Conservation (phyloP, 495 filamentous ascomycete species). For the Patellaria atrata region DNA sequence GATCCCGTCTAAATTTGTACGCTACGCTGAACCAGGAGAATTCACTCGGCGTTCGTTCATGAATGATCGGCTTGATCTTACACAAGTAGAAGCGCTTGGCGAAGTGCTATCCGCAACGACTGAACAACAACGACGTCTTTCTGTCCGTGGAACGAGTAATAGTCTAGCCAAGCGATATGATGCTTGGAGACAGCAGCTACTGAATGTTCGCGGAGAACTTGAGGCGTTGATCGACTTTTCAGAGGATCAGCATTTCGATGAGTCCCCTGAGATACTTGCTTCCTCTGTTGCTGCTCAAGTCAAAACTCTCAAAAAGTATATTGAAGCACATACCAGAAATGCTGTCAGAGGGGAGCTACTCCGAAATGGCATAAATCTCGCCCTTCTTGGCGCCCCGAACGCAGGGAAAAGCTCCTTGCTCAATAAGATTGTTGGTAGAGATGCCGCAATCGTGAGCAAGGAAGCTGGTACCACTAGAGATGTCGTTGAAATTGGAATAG, state of each 20-base stretch:
- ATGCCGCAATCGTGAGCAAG: conserved; percentile 84
- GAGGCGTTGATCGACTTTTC: conserved; percentile 95
- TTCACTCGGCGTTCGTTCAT: conserved; percentile 89
- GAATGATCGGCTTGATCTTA: conserved; percentile 71
- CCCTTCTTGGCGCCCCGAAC: conserved; percentile 82
- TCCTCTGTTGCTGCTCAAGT: conserved; percentile 52
- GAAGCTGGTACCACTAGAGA: conserved; percentile 91
- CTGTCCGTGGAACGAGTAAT: conserved; percentile 62
- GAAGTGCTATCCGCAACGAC: conserved; percentile 78
- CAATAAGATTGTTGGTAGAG: conserved; percentile 79
- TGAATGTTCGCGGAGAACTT: conserved; percentile 76
- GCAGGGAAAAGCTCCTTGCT: conserved; percentile 89
- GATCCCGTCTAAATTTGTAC: conserved; percentile 32
- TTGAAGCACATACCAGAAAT: conserved; percentile 55
- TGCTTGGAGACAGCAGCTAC: conserved; percentile 57
- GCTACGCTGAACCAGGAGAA: conserved; percentile 89
- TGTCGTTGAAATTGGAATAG: conserved; percentile 82
- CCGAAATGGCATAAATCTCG: conserved; percentile 70
- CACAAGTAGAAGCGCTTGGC: conserved; percentile 86
- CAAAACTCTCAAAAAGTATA: conserved; percentile 38
- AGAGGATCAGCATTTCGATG: conserved; percentile 95
- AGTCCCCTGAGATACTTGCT: conserved; percentile 59
- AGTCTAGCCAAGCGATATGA: conserved; percentile 69
- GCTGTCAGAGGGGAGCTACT: conserved; percentile 74
- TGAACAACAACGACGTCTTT: conserved; percentile 80